A percentile compares a stretch with the other conserved stretches of the same genome.
Evolutionary conservation across 2,329 filamentous ascomycete species (phyloP).

Genomic region (Colletotrichum higginsianum): DNA sequence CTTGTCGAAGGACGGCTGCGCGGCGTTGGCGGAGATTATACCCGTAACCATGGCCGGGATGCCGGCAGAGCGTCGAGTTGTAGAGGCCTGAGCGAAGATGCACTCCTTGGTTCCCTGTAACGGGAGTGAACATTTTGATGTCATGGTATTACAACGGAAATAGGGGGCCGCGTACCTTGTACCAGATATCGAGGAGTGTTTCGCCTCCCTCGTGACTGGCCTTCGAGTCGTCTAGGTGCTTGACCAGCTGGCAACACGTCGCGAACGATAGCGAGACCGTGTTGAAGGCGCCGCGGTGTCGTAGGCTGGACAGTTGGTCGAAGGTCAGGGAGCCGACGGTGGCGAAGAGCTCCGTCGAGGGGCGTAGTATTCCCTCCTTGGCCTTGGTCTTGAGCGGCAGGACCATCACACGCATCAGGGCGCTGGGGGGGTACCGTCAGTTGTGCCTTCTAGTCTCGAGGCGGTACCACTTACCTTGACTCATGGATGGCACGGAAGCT

Average conservation of each 20-base stretch:
- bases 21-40: conserved; percentile 78
- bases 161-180: conserved; percentile 64
- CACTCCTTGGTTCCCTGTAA: conserved; percentile 74
- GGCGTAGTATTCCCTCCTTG: conserved; percentile 60
- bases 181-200: conserved; percentile 77
- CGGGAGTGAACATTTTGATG: background rate
- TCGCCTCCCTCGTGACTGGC: conserved; percentile 49
- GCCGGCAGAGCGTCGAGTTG: conserved; percentile 91
- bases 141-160: background rate
- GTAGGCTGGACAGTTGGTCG: conserved; percentile 83
- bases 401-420: conserved; percentile 77
- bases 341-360: conserved; percentile 70
- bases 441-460: background rate
- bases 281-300: conserved; percentile 93
- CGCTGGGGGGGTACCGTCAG: conserved; percentile 62
- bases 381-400: conserved; percentile 66
- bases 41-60: conserved; percentile 90
- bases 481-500: conserved; percentile 97
- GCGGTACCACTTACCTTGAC: conserved; percentile 74
- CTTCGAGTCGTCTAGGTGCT: conserved; percentile 57
- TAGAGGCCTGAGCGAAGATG: conserved; percentile 82
- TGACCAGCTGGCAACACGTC: conserved; percentile 79
- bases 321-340: conserved; percentile 83
- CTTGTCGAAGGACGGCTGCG: conserved; percentile 72
- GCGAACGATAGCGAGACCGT: conserved; percentile 92